Conservation (phyloP, 768 basidiomycete genomes). For the Tremella yokohamensis region DNA sequence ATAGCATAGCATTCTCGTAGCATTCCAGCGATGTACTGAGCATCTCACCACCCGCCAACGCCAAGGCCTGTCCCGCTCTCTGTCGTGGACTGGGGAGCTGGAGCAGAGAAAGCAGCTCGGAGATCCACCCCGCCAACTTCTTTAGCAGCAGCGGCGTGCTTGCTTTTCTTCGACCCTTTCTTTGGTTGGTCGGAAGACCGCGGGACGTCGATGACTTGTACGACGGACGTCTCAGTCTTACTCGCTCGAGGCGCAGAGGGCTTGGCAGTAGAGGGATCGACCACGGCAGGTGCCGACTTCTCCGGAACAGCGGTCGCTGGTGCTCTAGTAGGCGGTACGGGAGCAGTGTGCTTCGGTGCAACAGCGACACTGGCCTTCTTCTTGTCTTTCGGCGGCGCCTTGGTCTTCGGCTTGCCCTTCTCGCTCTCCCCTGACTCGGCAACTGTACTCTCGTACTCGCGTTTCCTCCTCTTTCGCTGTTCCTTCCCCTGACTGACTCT, state of each 20-base stretch:
- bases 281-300: background rate
- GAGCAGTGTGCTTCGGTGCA: background rate
- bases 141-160: conserved; percentile 6
- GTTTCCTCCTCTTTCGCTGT: conserved; percentile 4
- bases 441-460: background rate
- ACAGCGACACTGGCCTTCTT: background rate
- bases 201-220: conserved; percentile 22
- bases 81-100: conserved; percentile 5
- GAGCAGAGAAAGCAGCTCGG: conserved; percentile 12
- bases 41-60: conserved; percentile 36
- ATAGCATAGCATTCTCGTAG: background rate
- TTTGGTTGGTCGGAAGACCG: background rate
- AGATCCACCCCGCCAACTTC: conserved; percentile 19
- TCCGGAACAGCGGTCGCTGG: background rate
- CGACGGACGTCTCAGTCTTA: conserved; percentile 26
- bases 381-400: background rate
- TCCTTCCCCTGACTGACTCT: conserved; percentile 7
- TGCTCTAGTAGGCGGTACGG: background rate
- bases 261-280: conserved; percentile 11
- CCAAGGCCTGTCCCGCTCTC: conserved; percentile 30
- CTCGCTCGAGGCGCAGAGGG: conserved; percentile 6
- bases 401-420: background rate
- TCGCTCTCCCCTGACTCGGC: conserved; percentile 1
- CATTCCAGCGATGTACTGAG: background rate
- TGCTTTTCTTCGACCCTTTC: conserved; percentile 14